Conservation (phyloP, 2,329 filamentous ascomycete genomes). For the Cercospora berteroae region DNA sequence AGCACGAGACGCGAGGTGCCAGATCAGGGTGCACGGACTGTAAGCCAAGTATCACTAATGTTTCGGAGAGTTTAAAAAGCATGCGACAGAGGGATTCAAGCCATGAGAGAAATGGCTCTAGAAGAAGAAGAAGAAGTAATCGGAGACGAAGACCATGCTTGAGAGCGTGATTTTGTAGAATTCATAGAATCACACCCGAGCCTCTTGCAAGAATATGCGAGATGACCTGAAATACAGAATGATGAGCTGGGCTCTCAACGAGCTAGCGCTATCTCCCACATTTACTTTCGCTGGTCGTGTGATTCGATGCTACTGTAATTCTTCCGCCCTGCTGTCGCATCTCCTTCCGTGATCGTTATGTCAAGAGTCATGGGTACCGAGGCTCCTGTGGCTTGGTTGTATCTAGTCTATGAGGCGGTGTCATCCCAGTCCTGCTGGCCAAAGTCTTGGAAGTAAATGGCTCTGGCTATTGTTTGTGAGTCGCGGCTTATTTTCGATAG, state of each 20-base stretch:
- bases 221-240: background rate
- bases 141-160: background rate
- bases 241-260: background rate
- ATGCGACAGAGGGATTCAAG: background rate
- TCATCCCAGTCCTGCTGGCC: background rate
- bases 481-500: background rate
- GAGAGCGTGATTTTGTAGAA: background rate
- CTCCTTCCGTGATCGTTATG: background rate
- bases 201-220: background rate
- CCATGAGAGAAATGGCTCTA: background rate
- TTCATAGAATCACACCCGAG: background rate
- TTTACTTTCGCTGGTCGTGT: background rate
- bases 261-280: background rate
- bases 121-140: background rate
- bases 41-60: background rate
- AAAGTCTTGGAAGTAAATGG: background rate
- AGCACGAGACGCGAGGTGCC: background rate
- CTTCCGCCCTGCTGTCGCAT: background rate
- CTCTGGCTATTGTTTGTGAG: background rate
- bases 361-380: background rate
- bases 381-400: background rate
- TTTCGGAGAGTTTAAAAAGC: background rate
- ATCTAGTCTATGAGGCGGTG: background rate
- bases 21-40: slow-evolving; percentile 12
- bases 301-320: background rate